Conservation (phyloP, 345 rosid species). For the Hibiscus syriacus region DNA sequence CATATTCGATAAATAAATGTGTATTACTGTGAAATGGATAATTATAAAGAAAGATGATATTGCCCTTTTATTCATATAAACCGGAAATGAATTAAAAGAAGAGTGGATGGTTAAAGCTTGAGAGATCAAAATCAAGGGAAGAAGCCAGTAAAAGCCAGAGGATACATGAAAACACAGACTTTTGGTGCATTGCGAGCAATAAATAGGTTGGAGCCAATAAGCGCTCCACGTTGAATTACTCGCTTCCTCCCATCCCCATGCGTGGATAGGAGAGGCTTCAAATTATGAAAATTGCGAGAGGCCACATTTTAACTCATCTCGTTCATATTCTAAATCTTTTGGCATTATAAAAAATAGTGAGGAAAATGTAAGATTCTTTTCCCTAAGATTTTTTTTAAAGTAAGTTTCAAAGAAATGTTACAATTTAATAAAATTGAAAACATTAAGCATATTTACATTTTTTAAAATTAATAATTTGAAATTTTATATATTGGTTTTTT, state of each 20-base stretch:
- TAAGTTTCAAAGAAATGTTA: too few species aligned
- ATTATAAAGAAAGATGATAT: not conserved
- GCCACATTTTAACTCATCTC: not conserved
- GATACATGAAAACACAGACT: not conserved
- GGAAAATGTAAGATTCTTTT: too few species aligned
- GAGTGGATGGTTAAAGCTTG: not conserved
- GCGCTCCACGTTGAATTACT: constrained; percentile 23
- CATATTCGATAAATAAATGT: not conserved
- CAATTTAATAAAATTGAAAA: too few species aligned
- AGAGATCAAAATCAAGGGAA: not conserved
- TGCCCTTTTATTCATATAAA: not conserved
- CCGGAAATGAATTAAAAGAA: too few species aligned
- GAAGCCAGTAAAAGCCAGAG: not conserved
- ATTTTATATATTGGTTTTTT: too few species aligned
- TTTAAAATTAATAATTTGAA: too few species aligned
- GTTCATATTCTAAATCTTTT: not conserved
- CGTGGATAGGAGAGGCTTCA: not conserved
- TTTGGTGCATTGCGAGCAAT: not conserved
- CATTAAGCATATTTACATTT: too few species aligned
- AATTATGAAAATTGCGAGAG: too few species aligned
- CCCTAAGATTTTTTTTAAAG: too few species aligned
- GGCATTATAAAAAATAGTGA: too few species aligned
- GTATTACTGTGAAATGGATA: constrained; percentile 3
- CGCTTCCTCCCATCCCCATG: not conserved
- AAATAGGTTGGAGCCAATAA: not conserved